Base-by-base conservation (phyloP, 495 filamentous ascomycete genomes). In the Aspergillus diversus region DNA sequence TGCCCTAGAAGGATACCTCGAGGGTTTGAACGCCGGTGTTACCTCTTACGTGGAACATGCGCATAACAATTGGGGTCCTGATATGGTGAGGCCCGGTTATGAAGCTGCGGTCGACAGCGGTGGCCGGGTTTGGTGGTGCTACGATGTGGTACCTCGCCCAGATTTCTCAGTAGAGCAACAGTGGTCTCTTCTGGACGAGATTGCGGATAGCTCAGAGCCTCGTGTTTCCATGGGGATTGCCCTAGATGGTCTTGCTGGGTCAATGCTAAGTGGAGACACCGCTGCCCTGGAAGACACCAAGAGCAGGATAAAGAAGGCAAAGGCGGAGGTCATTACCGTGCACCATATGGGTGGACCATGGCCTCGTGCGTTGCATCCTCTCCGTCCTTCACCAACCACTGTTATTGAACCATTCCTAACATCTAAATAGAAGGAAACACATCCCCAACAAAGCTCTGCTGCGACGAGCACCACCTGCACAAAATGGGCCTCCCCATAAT, bases 41-140 rank as follows among this genome's bases (percentile, higher is more conserved):
- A 57, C 55, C 6, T 46, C 55, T 6, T 39, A 31, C 21, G 55
- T 57, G 0, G 55, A 57, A 31, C 55, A 57, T 33, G 55, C 55
- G 37, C 55, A 57, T 33, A 57, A 48, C 39, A 57, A 57, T 15
- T 57, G 55, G 55, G 39, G 35, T 2, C 6, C 0, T 11, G n/a
- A 35, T 0, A 39, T 48, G 6, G 43, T 57, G 55, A 39, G 33
- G 39, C 9, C 37, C 16, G 55, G 55, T 3, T 57, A 57, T 27
- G 5, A 39, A 17, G 55, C 55, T 5, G 55, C 55, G 0, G 37
- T 57, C 33, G 55, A 57, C 12, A 43, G 39, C 7, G 55, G 55
- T 12, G 55, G 37, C 7, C 37, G 55, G 17, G 39, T 57, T 9
- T 57, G 55, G 55, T 57, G 55, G 55, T 57, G 55, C 55, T 57